Percentiles rank a stretch among this genome's conserved stretches.
phyloP scores from a whole-genome alignment of 176 grass and related monocot genomes.

The Carex pumila region DNA sequence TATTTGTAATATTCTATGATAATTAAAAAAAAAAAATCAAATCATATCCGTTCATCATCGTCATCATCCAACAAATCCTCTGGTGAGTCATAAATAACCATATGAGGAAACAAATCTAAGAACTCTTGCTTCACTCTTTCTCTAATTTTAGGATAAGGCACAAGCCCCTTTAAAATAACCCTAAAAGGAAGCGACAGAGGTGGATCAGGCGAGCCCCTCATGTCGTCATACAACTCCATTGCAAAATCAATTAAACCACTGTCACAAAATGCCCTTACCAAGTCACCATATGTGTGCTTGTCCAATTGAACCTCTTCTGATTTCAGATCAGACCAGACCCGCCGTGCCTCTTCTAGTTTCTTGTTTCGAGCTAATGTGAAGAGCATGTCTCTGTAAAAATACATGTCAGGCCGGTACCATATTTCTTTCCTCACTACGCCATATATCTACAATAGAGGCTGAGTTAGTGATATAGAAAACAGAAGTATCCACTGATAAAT shows the following conservation, averaged over 20 bases:
- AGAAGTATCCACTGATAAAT: neutral
- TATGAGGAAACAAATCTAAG: slow-evolving; percentile 71
- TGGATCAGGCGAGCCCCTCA: slow-evolving; percentile 68
- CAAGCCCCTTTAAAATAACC: slow-evolving; percentile 79
- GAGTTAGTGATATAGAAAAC: slow-evolving; percentile 2
- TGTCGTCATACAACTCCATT: slow-evolving; percentile 75
- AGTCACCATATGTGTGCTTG: slow-evolving; percentile 71
- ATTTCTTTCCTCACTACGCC: slow-evolving; percentile 67
- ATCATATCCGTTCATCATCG: slow-evolving; percentile 3
- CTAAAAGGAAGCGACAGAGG: slow-evolving; percentile 73
- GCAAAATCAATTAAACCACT: slow-evolving; percentile 56
- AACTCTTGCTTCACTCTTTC: slow-evolving; percentile 88
- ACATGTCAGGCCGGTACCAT: slow-evolving; percentile 91
- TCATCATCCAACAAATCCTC: slow-evolving; percentile 49
- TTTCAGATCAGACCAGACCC: slow-evolving; percentile 64
- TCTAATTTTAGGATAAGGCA: slow-evolving; percentile 65
- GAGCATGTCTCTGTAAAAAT: slow-evolving; percentile 77
- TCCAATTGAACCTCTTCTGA: slow-evolving; percentile 67
- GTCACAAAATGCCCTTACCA: slow-evolving; percentile 58
- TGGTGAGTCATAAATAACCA: slow-evolving; percentile 83
- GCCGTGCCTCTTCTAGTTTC: slow-evolving; percentile 51
- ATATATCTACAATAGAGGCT: slow-evolving; percentile 58
- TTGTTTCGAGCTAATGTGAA: slow-evolving; percentile 81
- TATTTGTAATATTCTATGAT: neutral
- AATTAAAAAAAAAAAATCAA: neutral